Base-by-base conservation (phyloP, 148 eudicot genomes). In the Arctostaphylos glauca region DNA sequence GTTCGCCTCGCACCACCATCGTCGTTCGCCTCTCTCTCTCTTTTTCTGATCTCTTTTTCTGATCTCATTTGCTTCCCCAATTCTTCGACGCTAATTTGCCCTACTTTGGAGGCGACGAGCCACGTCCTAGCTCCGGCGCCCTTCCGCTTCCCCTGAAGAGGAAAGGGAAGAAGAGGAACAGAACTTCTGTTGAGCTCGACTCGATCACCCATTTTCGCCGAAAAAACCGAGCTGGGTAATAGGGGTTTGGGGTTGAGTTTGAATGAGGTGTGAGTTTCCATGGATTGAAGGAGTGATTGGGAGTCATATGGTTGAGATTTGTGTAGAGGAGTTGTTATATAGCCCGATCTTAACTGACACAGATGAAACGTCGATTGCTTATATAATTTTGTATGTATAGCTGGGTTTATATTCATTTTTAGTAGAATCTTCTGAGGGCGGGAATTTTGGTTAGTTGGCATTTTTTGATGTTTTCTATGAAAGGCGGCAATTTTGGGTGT, bases 61-160 rank as follows among this genome's bases (percentile, higher is more conserved):
- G n/a, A n/a, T n/a, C n/a, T n/a, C n/a, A n/a, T 9, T 12, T 67
- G 44, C 46, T 67, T 67, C 44, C 72, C 72, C 3, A 67, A 41
- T 1, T 67, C 72, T 67, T 67, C 72, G 72, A 67, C 12, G 43
- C 44, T 2, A 67, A 14, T 25, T 9, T 31, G 12, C 72, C 72
- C 72, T 21, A 31, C 12, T 3, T 67, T 31, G 43, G 72, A 67
- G 43, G 31, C 72, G 18, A 67, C 44, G 72, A 67, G 44, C 72
- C 72, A 67, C 44, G 72, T 25, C 72, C 72, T 67, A 4, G 16
- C 5, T 31, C 72, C 72, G 72, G 72, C 15, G 72, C 72, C 72
- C 46, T 67, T 67, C 46, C 72, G 43, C 44, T 67, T 67, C 44
- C 44, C 72, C 72, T 67, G 72, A 31, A 31, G 12, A 16, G 31